Base-by-base conservation (phyloP, 2,329 filamentous ascomycete species). In the Ramularia endophylla region DNA sequence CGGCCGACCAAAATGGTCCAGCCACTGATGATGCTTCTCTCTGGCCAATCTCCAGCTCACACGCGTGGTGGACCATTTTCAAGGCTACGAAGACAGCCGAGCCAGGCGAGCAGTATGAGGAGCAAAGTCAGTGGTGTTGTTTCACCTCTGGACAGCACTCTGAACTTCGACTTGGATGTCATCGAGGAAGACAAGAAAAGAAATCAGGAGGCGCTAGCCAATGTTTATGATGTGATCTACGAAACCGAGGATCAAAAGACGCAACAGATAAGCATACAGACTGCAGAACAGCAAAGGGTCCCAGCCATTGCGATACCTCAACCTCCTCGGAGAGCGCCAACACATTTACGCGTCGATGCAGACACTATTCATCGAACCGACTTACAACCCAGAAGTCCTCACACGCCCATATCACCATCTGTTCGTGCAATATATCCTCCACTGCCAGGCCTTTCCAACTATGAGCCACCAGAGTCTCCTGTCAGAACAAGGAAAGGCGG, bases 201-300 rank as follows among this genome's bases (percentile, higher is more conserved):
- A 69, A 81, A 86, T 49, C 81, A 92, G 63, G 74, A 82, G 51
- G 85, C 95, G 62, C 80, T 95, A 64, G 88, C 95, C 63, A 80
- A 86, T 55, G 80, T 97, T 62, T 97, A 95, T 66, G 87, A 82
- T 47, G 84, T 88, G 53, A 89, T 95, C 50, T 84, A 95, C 81
- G 87, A 88, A 63, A 85, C 94, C 55, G 89, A 95, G 50, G 74
- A 72, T 33, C 66, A 33, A 30, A 18, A 17, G 9, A 32, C 30
- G 38, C 27, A 46, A 46, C 37, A 27, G n/a, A n/a, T n/a, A n/a
- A n/a, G n/a, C n/a, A 25, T 25, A 6, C 22, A 25, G 22, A 6
- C 35, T 9, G 35, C 19, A 37, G 22, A 12, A 13, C 18, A 9
- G 18, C 12, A 37, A 13, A 13, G 13, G 13, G 18, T 25, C 13